Evolutionary conservation across 305 asterid genomes (phyloP).

Genomic region (Petunia hybrid): DNA sequence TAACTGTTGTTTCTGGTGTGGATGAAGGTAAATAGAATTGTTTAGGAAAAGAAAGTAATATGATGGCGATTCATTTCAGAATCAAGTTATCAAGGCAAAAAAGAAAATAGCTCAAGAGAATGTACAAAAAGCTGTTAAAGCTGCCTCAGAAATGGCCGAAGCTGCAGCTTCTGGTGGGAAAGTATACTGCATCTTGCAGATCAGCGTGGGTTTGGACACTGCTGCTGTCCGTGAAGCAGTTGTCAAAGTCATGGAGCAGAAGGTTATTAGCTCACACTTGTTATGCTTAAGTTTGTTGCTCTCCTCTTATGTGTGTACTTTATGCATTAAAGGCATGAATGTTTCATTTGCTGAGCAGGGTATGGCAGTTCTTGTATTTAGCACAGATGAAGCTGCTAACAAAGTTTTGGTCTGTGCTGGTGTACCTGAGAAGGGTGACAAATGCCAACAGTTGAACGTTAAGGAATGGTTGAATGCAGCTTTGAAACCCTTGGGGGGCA

Average conservation of each 20-base stretch:
- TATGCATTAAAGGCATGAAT: neutral
- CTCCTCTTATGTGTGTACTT: neutral
- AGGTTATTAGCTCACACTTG: slow-evolving; percentile 52
- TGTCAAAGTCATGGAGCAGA: slow-evolving; percentile 88
- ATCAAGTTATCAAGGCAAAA: slow-evolving; percentile 79
- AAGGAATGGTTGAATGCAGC: slow-evolving; percentile 84
- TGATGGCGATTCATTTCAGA: slow-evolving; percentile 50
- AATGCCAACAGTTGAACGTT: slow-evolving; percentile 65
- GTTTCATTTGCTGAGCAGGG: slow-evolving; percentile 58
- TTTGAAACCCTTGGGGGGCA: slow-evolving; percentile 75
- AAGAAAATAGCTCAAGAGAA: slow-evolving; percentile 92
- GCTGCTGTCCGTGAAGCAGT: slow-evolving; percentile 99
- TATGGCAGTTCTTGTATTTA: slow-evolving; percentile 86
- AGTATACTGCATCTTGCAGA: slow-evolving; percentile 73
- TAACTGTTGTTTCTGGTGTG: slow-evolving; percentile 35
- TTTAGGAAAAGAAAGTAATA: slow-evolving; percentile 21
- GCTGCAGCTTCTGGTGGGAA: slow-evolving; percentile 77
- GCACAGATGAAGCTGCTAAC: slow-evolving; percentile 69
- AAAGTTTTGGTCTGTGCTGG: slow-evolving; percentile 98
- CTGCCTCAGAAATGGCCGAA: slow-evolving; percentile 71
- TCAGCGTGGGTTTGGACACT: slow-evolving; percentile 86
- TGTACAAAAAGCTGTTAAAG: slow-evolving; percentile 73
- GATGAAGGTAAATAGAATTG: neutral
- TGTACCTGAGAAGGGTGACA: slow-evolving; percentile 75
- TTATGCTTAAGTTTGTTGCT: neutral